Evolutionary conservation across 176 grass and related monocot genomes (phyloP).

Genomic region (Rhynchospora tenuis): DNA sequence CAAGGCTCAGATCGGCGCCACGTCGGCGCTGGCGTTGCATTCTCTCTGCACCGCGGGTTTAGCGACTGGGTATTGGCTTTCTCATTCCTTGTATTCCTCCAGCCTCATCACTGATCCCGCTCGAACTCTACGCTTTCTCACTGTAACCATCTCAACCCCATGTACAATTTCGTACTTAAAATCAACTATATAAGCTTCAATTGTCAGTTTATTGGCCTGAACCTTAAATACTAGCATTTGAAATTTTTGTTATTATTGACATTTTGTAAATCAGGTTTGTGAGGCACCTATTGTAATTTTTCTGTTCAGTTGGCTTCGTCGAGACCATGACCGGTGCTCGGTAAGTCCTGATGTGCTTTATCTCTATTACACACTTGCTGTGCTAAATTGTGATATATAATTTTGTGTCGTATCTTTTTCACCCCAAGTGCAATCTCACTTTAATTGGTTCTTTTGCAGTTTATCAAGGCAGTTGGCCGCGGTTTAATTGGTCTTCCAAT

Average conservation of each 20-base stretch:
- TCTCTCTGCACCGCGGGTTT: constrained; percentile 44
- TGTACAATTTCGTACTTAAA: background rate
- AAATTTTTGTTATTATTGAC: background rate
- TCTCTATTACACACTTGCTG: background rate
- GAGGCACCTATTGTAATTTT: constrained; percentile 59
- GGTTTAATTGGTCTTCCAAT: constrained; percentile 59
- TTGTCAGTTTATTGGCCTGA: background rate
- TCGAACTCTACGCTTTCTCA: constrained; percentile 50
- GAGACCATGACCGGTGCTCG: constrained; percentile 40
- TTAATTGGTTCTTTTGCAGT: constrained; percentile 42
- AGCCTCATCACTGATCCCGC: constrained; percentile 48
- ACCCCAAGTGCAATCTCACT: background rate
- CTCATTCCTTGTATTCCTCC: constrained; percentile 8
- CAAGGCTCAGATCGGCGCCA: constrained; percentile 31
- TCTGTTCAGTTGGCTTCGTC: constrained; percentile 59
- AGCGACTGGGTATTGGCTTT: constrained; percentile 23
- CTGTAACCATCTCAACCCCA: constrained; percentile 31
- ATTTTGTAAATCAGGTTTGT: constrained; percentile 36
- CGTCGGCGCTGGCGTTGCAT: constrained; percentile 24
- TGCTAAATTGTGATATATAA: background rate
- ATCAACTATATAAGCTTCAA: background rate
- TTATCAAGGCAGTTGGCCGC: constrained; percentile 38
- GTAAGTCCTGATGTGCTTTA: constrained; percentile 24
- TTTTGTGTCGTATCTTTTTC: background rate
- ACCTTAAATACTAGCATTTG: too few relatives aligned